Evolutionary conservation across 495 filamentous ascomycete species (phyloP).

Genomic region (Saxophila tyrrhenica): DNA sequence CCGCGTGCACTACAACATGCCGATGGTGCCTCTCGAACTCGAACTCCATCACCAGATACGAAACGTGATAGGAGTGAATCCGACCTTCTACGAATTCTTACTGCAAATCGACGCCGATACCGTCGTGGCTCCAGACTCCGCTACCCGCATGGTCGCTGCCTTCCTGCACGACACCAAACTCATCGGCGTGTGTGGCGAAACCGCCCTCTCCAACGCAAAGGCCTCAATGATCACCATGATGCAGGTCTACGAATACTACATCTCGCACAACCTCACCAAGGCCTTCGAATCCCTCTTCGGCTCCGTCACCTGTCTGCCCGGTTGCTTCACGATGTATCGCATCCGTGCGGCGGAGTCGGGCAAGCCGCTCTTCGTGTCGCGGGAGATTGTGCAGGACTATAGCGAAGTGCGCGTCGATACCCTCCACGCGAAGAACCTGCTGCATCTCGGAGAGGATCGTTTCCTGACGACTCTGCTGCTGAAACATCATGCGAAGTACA

Average conservation of each 20-base stretch:
- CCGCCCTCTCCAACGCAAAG: slow-evolving; percentile 83
- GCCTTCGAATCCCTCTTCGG: slow-evolving; percentile 98
- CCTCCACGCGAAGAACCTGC: slow-evolving; percentile 95
- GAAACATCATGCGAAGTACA: slow-evolving; percentile 85
- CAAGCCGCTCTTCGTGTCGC: slow-evolving; percentile 91
- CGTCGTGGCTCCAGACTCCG: slow-evolving; percentile 80
- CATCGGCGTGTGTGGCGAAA: slow-evolving; percentile 91
- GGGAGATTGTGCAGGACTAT: slow-evolving; percentile 77
- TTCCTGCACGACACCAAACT: slow-evolving; percentile 86
- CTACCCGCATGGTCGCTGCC: slow-evolving; percentile 80
- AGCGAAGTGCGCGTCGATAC: slow-evolving; percentile 91
- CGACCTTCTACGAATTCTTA: slow-evolving; percentile 95
- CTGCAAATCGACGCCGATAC: slow-evolving; percentile 97
- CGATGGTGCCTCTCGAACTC: slow-evolving; percentile 93
- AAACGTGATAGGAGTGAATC: slow-evolving; percentile 98
- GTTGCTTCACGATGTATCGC: slow-evolving; percentile 98
- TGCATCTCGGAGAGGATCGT: slow-evolving; percentile 91
- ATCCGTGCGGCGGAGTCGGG: slow-evolving; percentile 86
- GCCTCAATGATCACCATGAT: slow-evolving; percentile 94
- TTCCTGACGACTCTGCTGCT: slow-evolving; percentile 91
- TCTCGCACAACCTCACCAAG: slow-evolving; percentile 94
- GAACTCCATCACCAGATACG: slow-evolving; percentile 99
- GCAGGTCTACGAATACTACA: slow-evolving; percentile 99
- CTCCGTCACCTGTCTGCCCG: slow-evolving; percentile 91
- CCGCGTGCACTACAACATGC: slow-evolving; percentile 87